These are phyloP conservation scores for Ocimum tenuiflorum DNA, from an alignment of 257 asterid genomes.

Conservation along the genomic window DNA sequence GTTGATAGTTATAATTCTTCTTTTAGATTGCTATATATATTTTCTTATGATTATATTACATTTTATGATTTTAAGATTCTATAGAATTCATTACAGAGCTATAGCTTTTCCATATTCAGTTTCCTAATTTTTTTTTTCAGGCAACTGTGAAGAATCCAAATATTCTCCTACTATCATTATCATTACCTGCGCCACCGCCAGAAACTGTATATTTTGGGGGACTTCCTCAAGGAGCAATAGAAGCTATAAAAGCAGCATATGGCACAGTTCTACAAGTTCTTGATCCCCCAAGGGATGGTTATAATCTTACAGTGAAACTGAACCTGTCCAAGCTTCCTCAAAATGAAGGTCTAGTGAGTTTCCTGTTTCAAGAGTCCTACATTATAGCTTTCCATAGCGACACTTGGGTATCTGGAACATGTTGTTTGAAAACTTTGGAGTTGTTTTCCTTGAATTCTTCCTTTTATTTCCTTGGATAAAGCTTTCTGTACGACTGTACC, in stretches of 20 bases:
- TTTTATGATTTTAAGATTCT: no score
- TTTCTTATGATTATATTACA: not conserved
- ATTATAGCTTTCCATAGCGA: slow-evolving; percentile 39
- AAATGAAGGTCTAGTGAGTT: slow-evolving; percentile 90
- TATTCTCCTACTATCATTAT: slow-evolving; percentile 57
- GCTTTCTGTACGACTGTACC: no score
- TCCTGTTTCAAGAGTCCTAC: slow-evolving; percentile 47
- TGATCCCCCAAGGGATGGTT: slow-evolving; percentile 98
- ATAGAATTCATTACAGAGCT: not conserved
- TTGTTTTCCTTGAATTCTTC: not conserved
- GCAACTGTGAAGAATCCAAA: slow-evolving; percentile 77
- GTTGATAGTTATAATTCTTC: not conserved
- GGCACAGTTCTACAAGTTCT: slow-evolving; percentile 81
- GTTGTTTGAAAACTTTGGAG: slow-evolving; percentile 6
- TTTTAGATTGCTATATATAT: slow-evolving; percentile 9
- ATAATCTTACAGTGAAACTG: slow-evolving; percentile 81
- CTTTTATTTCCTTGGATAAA: not conserved
- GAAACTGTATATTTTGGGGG: slow-evolving; percentile 79
- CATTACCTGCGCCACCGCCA: slow-evolving; percentile 84
- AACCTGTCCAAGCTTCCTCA: slow-evolving; percentile 92
- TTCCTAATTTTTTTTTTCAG: slow-evolving; percentile 32
- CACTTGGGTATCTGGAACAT: slow-evolving; percentile 22
- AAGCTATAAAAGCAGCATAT: slow-evolving; percentile 82
- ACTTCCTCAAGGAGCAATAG: slow-evolving; percentile 88
- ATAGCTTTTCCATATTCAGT: not conserved